Conservation (phyloP, 176 grass and related monocot species). For the barley (Hordeum vulgare) region MorexV3_pseudomolecules_assembly NC_058520.1:545593086-545593585, state of each 20-base stretch:
- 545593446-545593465: neutral
- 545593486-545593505: too few relatives aligned
- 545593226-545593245: neutral
- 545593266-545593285: neutral
- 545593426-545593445: neutral
- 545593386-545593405: neutral
- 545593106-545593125: too few relatives aligned
- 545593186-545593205: neutral
- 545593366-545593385: neutral
- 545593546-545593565: neutral
- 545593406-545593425: neutral
- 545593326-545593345: neutral
- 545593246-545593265: neutral
- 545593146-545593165: neutral
- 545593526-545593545: neutral
- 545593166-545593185: neutral
- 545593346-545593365: neutral
- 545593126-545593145: neutral
- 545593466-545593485: too few relatives aligned
- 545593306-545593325: neutral
- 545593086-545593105: too few relatives aligned
- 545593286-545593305: neutral
- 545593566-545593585: too few relatives aligned
- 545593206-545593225: neutral
- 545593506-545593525: too few relatives aligned